Percentiles rank a stretch among this genome's conserved stretches.
phyloP scores from a whole-genome alignment of 2,329 filamentous ascomycete genomes.

The Pseudocercospora macadamiae region DNA sequence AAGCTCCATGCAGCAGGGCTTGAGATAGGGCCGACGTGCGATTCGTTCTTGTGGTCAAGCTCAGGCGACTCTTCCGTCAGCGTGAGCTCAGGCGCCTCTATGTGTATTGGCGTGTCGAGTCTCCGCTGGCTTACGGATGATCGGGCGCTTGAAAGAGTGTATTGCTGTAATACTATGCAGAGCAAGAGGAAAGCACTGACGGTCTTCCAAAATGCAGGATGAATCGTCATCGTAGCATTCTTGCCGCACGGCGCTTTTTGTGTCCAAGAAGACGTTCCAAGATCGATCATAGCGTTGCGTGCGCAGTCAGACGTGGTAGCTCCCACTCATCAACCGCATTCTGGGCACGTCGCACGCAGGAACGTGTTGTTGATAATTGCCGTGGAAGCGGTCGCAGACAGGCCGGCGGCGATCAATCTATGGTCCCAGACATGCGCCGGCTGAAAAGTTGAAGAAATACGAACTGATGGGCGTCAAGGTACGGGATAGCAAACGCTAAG shows the following conservation, averaged over 20 bases:
- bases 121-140: background rate
- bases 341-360: background rate
- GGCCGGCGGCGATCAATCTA: background rate
- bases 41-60: background rate
- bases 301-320: background rate
- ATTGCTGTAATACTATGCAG: constrained; percentile 25
- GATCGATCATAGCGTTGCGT: background rate
- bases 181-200: constrained; percentile 24
- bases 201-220: constrained; percentile 24
- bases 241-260: background rate
- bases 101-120: background rate
- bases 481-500: background rate
- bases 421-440: background rate
- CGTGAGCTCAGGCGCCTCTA: constrained; percentile 2
- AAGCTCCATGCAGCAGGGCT: constrained; percentile 22
- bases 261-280: background rate
- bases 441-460: background rate
- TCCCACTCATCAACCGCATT: background rate
- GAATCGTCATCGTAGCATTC: constrained; percentile 7
- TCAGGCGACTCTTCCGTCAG: background rate
- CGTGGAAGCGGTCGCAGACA: background rate
- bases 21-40: background rate
- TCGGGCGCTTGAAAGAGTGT: constrained; percentile 6
- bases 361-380: background rate
- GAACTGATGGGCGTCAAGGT: background rate